Conservation (phyloP, 805 yeast species). For the Zygosaccharomyces gambellarensis region DNA sequence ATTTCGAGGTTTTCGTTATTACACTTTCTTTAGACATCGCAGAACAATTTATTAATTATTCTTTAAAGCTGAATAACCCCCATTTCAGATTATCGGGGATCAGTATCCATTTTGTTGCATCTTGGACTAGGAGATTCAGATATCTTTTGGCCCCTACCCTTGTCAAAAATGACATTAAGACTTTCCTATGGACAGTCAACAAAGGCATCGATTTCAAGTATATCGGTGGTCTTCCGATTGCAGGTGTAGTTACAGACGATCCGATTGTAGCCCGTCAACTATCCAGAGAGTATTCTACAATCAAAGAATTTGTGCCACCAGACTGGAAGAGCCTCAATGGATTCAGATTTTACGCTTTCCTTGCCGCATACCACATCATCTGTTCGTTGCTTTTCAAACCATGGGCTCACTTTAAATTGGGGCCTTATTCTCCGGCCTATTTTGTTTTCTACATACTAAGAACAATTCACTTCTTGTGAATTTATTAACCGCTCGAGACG, state of each 20-base stretch:
- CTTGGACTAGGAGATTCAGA: constrained; percentile 41
- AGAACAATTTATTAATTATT: constrained; percentile 34
- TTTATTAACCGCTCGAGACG: too few species aligned
- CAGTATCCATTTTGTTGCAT: constrained; percentile 43
- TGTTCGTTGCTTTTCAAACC: constrained; percentile 19
- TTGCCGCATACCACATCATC: constrained; percentile 18
- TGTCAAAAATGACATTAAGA: constrained; percentile 31
- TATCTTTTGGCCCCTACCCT: constrained; percentile 30
- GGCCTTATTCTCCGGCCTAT: constrained; percentile 24
- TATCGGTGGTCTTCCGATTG: constrained; percentile 27
- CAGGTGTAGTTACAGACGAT: constrained; percentile 33
- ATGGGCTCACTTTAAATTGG: constrained; percentile 26
- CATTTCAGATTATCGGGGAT: constrained; percentile 55
- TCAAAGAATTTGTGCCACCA: constrained; percentile 17
- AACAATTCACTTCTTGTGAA: constrained; percentile 17
- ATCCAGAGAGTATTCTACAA: constrained; percentile 7
- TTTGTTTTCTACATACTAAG: constrained; percentile 18
- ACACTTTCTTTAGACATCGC: constrained; percentile 35
- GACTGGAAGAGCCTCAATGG: constrained; percentile 20
- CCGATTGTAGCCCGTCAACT: constrained; percentile 23
- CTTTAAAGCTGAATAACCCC: constrained; percentile 34
- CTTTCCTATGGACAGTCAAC: constrained; percentile 54
- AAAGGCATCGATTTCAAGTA: constrained; percentile 29
- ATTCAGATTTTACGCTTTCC: constrained; percentile 22
- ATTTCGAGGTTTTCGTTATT: constrained; percentile 36